Percentiles rank a stretch among this genome's conserved stretches.
Evolutionary conservation across 164 flowering plant genomes (phyloP).

Genomic region (Amborella trichopoda): DNA sequence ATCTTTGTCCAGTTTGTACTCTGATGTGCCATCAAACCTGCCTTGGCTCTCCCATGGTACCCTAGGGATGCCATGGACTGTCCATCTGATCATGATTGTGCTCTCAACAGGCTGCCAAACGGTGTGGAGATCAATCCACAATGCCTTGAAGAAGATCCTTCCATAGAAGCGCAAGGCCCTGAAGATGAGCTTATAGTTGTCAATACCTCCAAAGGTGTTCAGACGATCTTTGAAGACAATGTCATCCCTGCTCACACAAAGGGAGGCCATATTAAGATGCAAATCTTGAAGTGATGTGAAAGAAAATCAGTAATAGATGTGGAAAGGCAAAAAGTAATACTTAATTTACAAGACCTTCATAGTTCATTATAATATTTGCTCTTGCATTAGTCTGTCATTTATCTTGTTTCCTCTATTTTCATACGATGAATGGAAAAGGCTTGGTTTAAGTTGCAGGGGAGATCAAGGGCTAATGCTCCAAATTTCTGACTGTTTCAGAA

Average conservation of each 20-base stretch:
- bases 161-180: constrained; percentile 74
- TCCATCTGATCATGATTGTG: constrained; percentile 71
- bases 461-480: too few relatives aligned
- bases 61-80: constrained; percentile 63
- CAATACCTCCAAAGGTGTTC: constrained; percentile 67
- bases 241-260: constrained; percentile 68
- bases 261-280: too few relatives aligned
- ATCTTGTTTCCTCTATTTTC: too few relatives aligned
- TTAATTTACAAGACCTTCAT: background rate
- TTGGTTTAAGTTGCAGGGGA: too few relatives aligned
- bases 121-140: constrained; percentile 55
- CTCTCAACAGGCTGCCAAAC: constrained; percentile 76
- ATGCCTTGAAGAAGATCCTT: constrained; percentile 54
- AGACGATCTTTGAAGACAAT: constrained; percentile 72
- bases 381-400: too few relatives aligned
- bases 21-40: constrained; percentile 73
- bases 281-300: too few relatives aligned
- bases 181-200: constrained; percentile 71
- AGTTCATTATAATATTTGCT: background rate
- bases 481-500: too few relatives aligned
- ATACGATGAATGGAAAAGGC: too few relatives aligned
- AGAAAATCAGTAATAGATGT: background rate
- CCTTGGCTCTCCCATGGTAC: constrained; percentile 80
- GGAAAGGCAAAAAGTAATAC: background rate
- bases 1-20: constrained; percentile 69